Evolutionary conservation across 805 yeast species (phyloP).

Genomic region (Cyberlindnera bimundalis): DNA sequence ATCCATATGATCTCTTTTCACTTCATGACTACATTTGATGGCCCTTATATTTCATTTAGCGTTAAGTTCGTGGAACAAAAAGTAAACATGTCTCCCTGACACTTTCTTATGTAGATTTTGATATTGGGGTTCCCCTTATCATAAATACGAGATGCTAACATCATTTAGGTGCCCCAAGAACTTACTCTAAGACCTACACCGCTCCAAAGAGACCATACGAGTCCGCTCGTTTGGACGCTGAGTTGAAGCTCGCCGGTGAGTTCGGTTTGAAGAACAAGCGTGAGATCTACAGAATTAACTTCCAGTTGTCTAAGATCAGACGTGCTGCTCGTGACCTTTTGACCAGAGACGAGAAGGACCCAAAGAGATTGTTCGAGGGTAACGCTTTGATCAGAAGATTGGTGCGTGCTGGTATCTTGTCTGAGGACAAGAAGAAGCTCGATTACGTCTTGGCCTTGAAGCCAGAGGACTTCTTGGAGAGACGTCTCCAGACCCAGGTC

Average conservation of each 20-base stretch:
- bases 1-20: not conserved
- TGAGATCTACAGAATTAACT: slow-evolving; percentile 99
- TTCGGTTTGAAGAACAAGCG: slow-evolving; percentile 99
- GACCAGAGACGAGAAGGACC: slow-evolving; percentile 99
- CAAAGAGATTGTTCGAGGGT: slow-evolving; percentile 99
- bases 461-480: slow-evolving; percentile 98
- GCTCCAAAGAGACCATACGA: slow-evolving; percentile 99
- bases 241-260: slow-evolving; percentile 99
- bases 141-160: slow-evolving; percentile 17
- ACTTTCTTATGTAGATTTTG: slow-evolving; percentile 13
- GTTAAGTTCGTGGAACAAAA: slow-evolving; percentile 9
- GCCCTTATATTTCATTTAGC: slow-evolving; percentile 2
- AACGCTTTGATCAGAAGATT: slow-evolving; percentile 99
- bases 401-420: slow-evolving; percentile 97
- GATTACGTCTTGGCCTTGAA: slow-evolving; percentile 99
- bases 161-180: slow-evolving; percentile 89
- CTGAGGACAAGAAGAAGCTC: slow-evolving; percentile 99
- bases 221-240: slow-evolving; percentile 99
- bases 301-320: slow-evolving; percentile 98
- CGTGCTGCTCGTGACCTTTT: slow-evolving; percentile 99
- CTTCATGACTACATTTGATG: not conserved
- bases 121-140: not conserved
- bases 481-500: slow-evolving; percentile 99
- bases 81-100: slow-evolving; percentile 1
- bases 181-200: slow-evolving; percentile 98